Evolutionary conservation across 495 filamentous ascomycete genomes (phyloP).

Genomic region (Penicillium arizonense): DNA sequence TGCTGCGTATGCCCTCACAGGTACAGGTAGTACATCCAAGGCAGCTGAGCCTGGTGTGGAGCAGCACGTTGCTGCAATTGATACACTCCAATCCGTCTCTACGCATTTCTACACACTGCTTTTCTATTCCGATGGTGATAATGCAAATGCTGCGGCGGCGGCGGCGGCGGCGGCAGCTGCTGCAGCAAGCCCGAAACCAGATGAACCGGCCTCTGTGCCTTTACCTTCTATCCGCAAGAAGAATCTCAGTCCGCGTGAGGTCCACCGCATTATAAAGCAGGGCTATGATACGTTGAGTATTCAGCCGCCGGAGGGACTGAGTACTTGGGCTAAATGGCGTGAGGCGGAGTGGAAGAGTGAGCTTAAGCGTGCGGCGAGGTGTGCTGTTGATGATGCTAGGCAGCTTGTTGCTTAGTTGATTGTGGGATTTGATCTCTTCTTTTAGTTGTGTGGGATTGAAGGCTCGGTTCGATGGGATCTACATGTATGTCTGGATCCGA

Average conservation of each 20-base stretch:
- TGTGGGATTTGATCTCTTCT: background rate
- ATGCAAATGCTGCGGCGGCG: constrained; percentile 17
- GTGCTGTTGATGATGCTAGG: constrained; percentile 58
- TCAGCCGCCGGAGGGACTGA: constrained; percentile 77
- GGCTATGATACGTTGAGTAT: constrained; percentile 93
- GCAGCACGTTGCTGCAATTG: constrained; percentile 58
- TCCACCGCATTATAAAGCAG: constrained; percentile 88
- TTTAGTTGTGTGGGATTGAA: background rate
- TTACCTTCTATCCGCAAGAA: constrained; percentile 46
- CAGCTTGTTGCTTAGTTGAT: constrained; percentile 32
- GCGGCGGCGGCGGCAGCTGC: background rate
- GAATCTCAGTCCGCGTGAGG: constrained; percentile 76
- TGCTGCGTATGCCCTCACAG: constrained; percentile 55
- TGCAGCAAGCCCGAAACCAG: constrained; percentile 19
- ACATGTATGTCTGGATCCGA: background rate
- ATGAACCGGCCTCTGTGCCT: constrained; percentile 23
- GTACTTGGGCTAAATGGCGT: constrained; percentile 69
- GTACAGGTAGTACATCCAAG: constrained; percentile 5
- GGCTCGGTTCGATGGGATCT: too few species aligned
- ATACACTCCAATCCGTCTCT: constrained; percentile 79
- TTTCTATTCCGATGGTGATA: constrained; percentile 54
- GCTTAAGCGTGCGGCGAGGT: constrained; percentile 81
- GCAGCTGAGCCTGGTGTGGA: constrained; percentile 8
- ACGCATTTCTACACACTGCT: constrained; percentile 84
- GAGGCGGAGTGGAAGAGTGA: constrained; percentile 67